Evolutionary conservation across 2,329 filamentous ascomycete species (phyloP), one percentile per base, ranked within the genome.

Genomic region (Sphaerulina musiva): DNA sequence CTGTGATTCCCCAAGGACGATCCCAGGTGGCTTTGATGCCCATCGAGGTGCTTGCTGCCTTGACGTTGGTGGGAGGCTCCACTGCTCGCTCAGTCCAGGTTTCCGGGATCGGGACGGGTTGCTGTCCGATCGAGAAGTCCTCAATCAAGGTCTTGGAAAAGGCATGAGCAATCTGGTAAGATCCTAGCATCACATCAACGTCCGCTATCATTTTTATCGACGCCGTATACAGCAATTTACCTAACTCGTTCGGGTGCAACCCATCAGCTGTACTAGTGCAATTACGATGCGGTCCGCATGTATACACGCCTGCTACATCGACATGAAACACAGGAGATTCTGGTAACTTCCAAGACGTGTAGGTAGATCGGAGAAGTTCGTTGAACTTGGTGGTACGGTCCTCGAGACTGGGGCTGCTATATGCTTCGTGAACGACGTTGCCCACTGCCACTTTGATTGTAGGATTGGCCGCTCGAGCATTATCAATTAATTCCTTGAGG

Each of bases 81-180:
- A 51, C n/a, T 10, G 43, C 23, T 34, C 53, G 53, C 17, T 55
- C 44, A 6, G 48, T 50, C 32, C 48, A 46, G 5, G 43, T 43
- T 23, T 41, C 36, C 2, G 53, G 53, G 11, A 55, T 47, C 48
- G 36, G 38, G 7, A 51, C 17, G 1, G 48, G 53, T 26, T 34
- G 12, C 17, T 51, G 23, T 11, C 53, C 53, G 3, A 51, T 42
- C 2, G 53, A 45, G 43, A 51, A 55, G 29, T 55, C 34, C 17
- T 51, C 48, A 29, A 55, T 45, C n/a, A 55, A 36, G 10, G 42
- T 36, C 39, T 55, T 51, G 7, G 68, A 65, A 59, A 75, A 76
- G 8, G 72, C 73, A 42, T 66, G 59, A 2, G 74, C 72, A 48
- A 76, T 72, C 51, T 75, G 66, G 56, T 65, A 73, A 46, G 76